phyloP scores from a whole-genome alignment of 2,329 filamentous ascomycete species.

The Fusarium algeriense region DNA sequence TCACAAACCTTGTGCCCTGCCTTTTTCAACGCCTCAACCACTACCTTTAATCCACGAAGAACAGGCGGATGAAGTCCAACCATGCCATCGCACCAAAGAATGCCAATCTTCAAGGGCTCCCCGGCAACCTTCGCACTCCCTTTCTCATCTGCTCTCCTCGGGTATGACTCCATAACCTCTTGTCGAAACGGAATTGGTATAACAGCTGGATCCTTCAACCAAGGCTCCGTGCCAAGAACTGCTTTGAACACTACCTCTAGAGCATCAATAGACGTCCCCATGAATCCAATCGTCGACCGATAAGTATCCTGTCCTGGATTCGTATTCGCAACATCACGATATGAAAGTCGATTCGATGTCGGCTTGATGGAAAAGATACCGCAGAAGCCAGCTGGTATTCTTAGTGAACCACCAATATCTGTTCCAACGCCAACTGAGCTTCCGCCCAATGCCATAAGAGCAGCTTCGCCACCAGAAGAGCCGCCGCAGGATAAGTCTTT shows the following conservation, averaged over 20 bases:
- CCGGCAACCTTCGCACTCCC: not conserved
- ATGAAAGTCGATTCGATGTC: slow-evolving; percentile 32
- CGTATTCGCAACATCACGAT: slow-evolving; percentile 39
- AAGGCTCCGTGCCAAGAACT: slow-evolving; percentile 70
- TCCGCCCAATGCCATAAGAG: slow-evolving; percentile 50
- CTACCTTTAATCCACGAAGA: slow-evolving; percentile 49
- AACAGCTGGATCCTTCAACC: slow-evolving; percentile 74
- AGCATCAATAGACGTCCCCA: slow-evolving; percentile 67
- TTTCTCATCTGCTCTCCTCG: slow-evolving; percentile 42
- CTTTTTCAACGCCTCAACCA: not conserved
- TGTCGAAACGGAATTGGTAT: slow-evolving; percentile 74
- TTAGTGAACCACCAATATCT: slow-evolving; percentile 52
- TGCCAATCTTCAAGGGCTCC: slow-evolving; percentile 63
- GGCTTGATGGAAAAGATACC: slow-evolving; percentile 40
- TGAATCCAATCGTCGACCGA: slow-evolving; percentile 71
- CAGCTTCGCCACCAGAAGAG: slow-evolving; percentile 54
- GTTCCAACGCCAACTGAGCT: slow-evolving; percentile 53
- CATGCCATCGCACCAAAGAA: slow-evolving; percentile 64
- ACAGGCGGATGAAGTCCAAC: slow-evolving; percentile 69
- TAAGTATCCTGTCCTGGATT: slow-evolving; percentile 70
- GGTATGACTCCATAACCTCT: slow-evolving; percentile 57
- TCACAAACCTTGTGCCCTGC: slow-evolving; percentile 56
- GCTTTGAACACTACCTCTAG: slow-evolving; percentile 68
- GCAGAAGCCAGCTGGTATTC: slow-evolving; percentile 50
- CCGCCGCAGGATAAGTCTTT: slow-evolving; percentile 51